Evolutionary conservation across 148 eudicot species (phyloP).

Genomic region (Persicaria tinctoria): DNA sequence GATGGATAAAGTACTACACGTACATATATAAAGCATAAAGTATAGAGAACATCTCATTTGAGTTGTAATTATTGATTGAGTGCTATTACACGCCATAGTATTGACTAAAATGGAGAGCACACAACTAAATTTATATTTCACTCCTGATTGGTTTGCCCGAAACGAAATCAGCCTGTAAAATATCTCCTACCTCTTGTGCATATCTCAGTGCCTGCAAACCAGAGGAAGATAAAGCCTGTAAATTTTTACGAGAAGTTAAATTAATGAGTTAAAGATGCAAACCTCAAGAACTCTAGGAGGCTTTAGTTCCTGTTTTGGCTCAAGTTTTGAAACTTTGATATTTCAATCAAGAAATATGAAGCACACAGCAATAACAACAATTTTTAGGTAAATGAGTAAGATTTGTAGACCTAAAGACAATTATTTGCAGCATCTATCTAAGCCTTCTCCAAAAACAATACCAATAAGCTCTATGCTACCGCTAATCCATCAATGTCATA

Average conservation of each 20-base stretch:
- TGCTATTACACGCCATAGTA: too few relatives aligned
- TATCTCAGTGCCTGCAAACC: constrained; percentile 95
- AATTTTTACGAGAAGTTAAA: constrained; percentile 13
- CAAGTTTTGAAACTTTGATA: constrained; percentile 25
- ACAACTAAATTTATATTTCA: too few relatives aligned
- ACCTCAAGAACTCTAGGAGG: constrained; percentile 97
- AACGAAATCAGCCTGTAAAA: constrained; percentile 49
- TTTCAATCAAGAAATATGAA: constrained; percentile 19
- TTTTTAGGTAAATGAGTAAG: neutral
- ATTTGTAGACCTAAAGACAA: neutral
- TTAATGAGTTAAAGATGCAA: neutral
- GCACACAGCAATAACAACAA: neutral
- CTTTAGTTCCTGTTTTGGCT: constrained; percentile 55
- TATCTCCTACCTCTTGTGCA: constrained; percentile 91
- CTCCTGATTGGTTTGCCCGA: too few relatives aligned
- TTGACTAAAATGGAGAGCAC: too few relatives aligned
- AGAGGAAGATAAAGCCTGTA: constrained; percentile 88
- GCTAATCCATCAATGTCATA: neutral
- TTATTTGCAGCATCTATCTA: neutral
- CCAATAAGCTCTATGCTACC: neutral
- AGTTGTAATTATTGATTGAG: too few relatives aligned
- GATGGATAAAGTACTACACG: too few relatives aligned
- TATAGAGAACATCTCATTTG: too few relatives aligned
- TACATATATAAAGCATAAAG: too few relatives aligned
- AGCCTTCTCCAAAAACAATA: neutral